A percentile compares a stretch with the other conserved stretches of the same genome.
Conservation (phyloP, 192 early-diverging fungal genomes). For the Dispira simplex region DNA sequence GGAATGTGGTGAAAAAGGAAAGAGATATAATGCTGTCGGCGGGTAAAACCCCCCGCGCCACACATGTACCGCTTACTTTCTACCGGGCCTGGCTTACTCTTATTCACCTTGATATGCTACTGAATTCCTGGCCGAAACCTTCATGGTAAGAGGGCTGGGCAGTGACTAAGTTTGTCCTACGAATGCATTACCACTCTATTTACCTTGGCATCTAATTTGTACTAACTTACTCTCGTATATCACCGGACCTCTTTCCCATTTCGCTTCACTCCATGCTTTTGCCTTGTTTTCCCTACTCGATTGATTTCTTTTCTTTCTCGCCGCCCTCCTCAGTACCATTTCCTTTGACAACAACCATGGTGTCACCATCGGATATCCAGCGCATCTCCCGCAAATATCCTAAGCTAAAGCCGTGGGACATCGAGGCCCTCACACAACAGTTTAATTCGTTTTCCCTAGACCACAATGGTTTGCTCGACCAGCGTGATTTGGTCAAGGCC, state of each 20-base stretch:
- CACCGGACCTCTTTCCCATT: neutral
- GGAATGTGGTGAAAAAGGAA: too few relatives aligned
- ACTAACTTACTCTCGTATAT: neutral
- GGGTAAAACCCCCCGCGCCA: too few relatives aligned
- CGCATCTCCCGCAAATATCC: constrained; percentile 12
- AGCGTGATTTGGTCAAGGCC: constrained; percentile 44
- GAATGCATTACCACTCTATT: too few relatives aligned
- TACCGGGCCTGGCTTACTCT: too few relatives aligned
- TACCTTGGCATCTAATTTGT: too few relatives aligned
- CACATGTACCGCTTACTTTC: too few relatives aligned
- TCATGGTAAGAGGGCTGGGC: too few relatives aligned
- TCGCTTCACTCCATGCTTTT: neutral
- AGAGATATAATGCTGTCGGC: too few relatives aligned
- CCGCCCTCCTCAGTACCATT: neutral
- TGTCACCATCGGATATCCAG: constrained; percentile 1
- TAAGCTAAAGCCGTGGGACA: constrained; percentile 32
- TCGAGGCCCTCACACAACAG: constrained; percentile 23
- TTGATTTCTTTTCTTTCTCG: neutral
- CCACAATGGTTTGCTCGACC: constrained; percentile 47
- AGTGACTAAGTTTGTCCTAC: too few relatives aligned
- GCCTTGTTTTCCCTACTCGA: neutral
- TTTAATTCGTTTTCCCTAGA: constrained; percentile 49
- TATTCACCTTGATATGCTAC: too few relatives aligned
- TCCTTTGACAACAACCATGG: neutral
- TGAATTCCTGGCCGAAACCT: too few relatives aligned